Base-by-base conservation (phyloP, 179 eudicot genomes). In the Heliamphora ciliata region DNA sequence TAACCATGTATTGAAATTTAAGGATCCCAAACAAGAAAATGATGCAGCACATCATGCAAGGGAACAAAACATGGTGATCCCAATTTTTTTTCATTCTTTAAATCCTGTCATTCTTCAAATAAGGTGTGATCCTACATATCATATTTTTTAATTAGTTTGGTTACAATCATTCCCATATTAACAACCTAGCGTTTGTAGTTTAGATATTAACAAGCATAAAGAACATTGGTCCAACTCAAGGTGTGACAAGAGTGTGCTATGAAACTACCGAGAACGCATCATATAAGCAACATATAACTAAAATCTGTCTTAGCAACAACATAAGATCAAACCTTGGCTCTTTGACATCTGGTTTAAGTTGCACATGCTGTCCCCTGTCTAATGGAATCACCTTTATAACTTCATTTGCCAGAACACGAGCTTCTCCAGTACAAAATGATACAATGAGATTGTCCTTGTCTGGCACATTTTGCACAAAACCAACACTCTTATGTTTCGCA, bases 311-410 rank as follows among this genome's bases (percentile, higher is more conserved):
- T 10, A 75, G 77, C 58, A 83, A 74, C 17, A 56, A 70, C 17
- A 73, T 8, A 69, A 75, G 54, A 82, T 52, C 92, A 82, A 83
- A 96, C 99, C 98, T 96, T 78, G 99, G 98, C 87, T 92, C 98
- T 83, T 88, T 87, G 79, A 96, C 91, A 83, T 94, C 98, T 64
- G 90, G 74, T 84, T 87, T 93, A 82, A 94, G 93, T 83, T 91
- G 92, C 84, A 96, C 99, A 88, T 96, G 98, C 81, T 96, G 99
- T 58, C 99, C 99, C 85, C 99, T 91, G 87, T 96, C 99, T 66
- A 96, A 82, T 65, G 97, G 97, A 88, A 96, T 96, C 85, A 96
- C 97, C 87, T 96, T 96, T 56, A 90, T 81, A 86, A 96, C 97
- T 87, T 96, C 99, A 80, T 85, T 87, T 77, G 90, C 91, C 72